Conservation (phyloP, 495 filamentous ascomycete genomes). For the Podospora bellae-mahoneyi region DNA sequence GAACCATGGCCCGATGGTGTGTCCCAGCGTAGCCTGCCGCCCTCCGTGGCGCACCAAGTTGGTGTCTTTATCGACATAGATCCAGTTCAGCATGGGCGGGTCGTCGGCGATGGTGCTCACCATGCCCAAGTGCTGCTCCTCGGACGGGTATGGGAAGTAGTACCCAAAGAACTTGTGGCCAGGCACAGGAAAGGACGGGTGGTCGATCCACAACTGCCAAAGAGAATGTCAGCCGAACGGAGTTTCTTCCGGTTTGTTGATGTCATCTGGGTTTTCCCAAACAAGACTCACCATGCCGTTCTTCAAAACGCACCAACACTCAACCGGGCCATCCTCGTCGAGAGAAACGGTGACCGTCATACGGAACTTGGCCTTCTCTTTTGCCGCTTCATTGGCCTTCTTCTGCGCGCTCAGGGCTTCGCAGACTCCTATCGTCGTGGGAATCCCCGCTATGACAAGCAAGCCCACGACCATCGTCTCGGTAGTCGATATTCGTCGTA, state of each 20-base stretch:
- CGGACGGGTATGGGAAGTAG: constrained; percentile 57
- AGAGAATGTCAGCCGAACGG: constrained; percentile 8
- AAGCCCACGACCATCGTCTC: constrained; percentile 43
- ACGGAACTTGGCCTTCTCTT: constrained; percentile 52
- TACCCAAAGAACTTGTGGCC: constrained; percentile 59
- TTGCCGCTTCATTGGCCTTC: constrained; percentile 45
- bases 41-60: constrained; percentile 54
- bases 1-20: constrained; percentile 56
- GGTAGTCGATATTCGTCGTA: neutral
- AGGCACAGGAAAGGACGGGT: constrained; percentile 40
- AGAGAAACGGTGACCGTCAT: constrained; percentile 45
- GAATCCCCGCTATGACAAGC: constrained; percentile 45
- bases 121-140: constrained; percentile 53
- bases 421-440: constrained; percentile 50
- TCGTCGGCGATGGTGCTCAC: constrained; percentile 57
- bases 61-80: constrained; percentile 58
- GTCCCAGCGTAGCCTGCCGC: constrained; percentile 43
- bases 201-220: constrained; percentile 45
- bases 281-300: constrained; percentile 42
- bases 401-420: constrained; percentile 51
- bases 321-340: constrained; percentile 36
- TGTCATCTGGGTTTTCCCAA: constrained; percentile 11
- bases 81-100: constrained; percentile 63
- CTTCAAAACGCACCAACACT: constrained; percentile 42
- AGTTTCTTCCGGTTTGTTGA: constrained; percentile 7